Percentiles rank a stretch among this genome's conserved stretches.
phyloP scores from a whole-genome alignment of 495 filamentous ascomycete species.

The Xylaria venustula region DNA sequence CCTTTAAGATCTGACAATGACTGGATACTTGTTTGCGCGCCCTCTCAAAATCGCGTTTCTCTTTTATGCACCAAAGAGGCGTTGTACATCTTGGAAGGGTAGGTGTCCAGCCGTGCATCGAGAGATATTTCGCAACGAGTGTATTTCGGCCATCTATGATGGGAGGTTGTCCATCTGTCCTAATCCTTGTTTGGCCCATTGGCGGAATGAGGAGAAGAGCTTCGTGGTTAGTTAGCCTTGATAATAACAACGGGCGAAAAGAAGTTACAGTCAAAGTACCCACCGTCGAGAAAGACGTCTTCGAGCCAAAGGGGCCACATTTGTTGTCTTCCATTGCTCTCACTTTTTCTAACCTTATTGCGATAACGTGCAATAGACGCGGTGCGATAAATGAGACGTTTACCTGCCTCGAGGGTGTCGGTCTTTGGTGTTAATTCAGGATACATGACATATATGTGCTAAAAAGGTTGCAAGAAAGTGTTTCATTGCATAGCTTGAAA shows the following conservation, averaged over 20 bases:
- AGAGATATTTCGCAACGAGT: constrained; percentile 81
- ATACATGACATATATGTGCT: too few species aligned
- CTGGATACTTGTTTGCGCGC: constrained; percentile 89
- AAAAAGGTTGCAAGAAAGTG: too few species aligned
- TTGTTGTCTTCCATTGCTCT: constrained; percentile 40
- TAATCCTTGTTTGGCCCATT: constrained; percentile 78
- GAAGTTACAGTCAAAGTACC: constrained; percentile 16
- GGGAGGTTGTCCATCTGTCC: constrained; percentile 62
- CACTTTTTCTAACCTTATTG: constrained; percentile 60
- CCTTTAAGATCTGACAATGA: constrained; percentile 92
- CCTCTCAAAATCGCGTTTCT: constrained; percentile 46
- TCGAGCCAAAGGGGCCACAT: constrained; percentile 85
- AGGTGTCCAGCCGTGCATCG: constrained; percentile 46
- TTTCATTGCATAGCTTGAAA: too few species aligned
- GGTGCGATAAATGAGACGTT: too few species aligned
- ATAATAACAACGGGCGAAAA: too few species aligned
- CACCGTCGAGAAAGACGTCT: constrained; percentile 89
- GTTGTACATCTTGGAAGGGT: constrained; percentile 46
- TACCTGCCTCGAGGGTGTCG: too few species aligned
- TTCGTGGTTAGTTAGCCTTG: constrained; percentile 31
- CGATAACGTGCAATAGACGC: constrained; percentile 70
- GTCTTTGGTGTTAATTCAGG: too few species aligned
- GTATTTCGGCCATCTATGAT: constrained; percentile 86
- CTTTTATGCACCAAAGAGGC: constrained; percentile 51
- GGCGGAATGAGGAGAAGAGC: constrained; percentile 77